A percentile compares a stretch with the other conserved stretches of the same genome.
phyloP scores from a whole-genome alignment of 2,329 filamentous ascomycete genomes.

The Claviceps spartinae region DNA sequence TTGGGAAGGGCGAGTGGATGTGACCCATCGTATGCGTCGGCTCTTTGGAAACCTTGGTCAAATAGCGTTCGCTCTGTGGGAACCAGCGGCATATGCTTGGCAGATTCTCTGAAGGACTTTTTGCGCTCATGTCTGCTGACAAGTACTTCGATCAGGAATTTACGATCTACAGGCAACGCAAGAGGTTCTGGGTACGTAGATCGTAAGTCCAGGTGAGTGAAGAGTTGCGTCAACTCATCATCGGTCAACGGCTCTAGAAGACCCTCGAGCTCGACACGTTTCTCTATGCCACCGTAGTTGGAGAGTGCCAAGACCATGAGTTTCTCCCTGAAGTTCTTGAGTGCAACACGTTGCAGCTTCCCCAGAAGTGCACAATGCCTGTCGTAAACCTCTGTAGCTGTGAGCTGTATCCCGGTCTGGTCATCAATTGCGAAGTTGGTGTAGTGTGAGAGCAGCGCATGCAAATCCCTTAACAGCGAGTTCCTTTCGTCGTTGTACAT shows the following conservation, averaged over 20 bases:
- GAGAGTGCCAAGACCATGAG: slow-evolving; percentile 82
- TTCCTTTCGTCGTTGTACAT: slow-evolving; percentile 64
- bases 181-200: slow-evolving; percentile 67
- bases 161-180: slow-evolving; percentile 48
- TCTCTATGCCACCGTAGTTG: slow-evolving; percentile 80
- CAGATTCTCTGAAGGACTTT: slow-evolving; percentile 68
- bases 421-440: slow-evolving; percentile 84
- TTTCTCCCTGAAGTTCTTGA: slow-evolving; percentile 80
- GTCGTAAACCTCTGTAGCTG: slow-evolving; percentile 60
- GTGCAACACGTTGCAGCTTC: slow-evolving; percentile 62
- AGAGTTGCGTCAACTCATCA: slow-evolving; percentile 57
- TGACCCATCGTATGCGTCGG: slow-evolving; percentile 78
- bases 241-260: slow-evolving; percentile 64
- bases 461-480: slow-evolving; percentile 66
- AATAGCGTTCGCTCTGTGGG: slow-evolving; percentile 78
- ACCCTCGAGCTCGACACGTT: slow-evolving; percentile 61
- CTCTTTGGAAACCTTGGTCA: slow-evolving; percentile 62
- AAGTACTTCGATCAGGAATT: slow-evolving; percentile 57
- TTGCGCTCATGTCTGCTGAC: slow-evolving; percentile 62
- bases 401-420: slow-evolving; percentile 68
- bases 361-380: slow-evolving; percentile 64
- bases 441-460: slow-evolving; percentile 71
- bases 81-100: slow-evolving; percentile 57
- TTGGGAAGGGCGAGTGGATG: slow-evolving; percentile 84
- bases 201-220: slow-evolving; percentile 59